Conservation (phyloP, 2,329 filamentous ascomycete genomes). For the Teratosphaeria gauchensis region DNA sequence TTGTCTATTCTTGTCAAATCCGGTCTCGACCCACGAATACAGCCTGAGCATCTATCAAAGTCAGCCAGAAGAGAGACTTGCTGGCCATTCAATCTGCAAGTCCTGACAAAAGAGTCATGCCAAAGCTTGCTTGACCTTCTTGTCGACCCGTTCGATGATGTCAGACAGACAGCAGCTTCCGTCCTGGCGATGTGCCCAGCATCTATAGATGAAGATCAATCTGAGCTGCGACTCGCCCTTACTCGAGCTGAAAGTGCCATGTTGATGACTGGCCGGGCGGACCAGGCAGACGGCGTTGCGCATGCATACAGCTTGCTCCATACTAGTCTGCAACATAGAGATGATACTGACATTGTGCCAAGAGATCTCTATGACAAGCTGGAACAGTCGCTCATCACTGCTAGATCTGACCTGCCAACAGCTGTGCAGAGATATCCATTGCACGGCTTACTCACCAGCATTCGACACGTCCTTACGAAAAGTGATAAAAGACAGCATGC, state of each 20-base stretch:
- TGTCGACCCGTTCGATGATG: constrained; percentile 87
- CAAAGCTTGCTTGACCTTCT: constrained; percentile 67
- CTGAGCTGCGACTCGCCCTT: not conserved
- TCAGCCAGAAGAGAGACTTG: constrained; percentile 38
- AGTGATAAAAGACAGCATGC: not conserved
- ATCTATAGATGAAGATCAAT: not conserved
- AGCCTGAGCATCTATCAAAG: constrained; percentile 32
- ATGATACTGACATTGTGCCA: not conserved
- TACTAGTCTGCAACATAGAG: not conserved
- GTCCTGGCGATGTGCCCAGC: not conserved
- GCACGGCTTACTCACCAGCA: constrained; percentile 29
- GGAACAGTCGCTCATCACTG: constrained; percentile 54
- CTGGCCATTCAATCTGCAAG: constrained; percentile 41
- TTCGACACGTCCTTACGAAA: constrained; percentile 27
- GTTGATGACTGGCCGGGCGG: constrained; percentile 66
- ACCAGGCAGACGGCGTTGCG: constrained; percentile 86
- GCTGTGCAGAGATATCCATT: constrained; percentile 44
- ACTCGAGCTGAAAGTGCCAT: constrained; percentile 44
- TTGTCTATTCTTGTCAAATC: constrained; percentile 58
- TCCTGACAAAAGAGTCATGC: constrained; percentile 38
- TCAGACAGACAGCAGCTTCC: constrained; percentile 45
- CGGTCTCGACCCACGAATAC: constrained; percentile 49
- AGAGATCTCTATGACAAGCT: constrained; percentile 49
- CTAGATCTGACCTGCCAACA: constrained; percentile 53
- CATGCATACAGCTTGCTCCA: constrained; percentile 64